phyloP scores from a whole-genome alignment of 1,139 yeast species.

The Debaryomyces nepalensis region DNA sequence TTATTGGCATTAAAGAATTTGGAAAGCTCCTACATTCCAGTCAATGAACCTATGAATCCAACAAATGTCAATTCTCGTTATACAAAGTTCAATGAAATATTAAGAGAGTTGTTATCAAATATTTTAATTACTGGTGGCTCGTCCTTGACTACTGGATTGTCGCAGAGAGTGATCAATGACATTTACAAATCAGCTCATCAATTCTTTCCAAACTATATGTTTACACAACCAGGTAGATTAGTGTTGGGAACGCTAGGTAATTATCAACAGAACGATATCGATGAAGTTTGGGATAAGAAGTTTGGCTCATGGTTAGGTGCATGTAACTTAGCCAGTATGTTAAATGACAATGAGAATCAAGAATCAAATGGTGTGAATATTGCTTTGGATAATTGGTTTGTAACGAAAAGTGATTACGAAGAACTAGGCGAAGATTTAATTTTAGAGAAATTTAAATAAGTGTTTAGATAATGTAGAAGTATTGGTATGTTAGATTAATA shows the following conservation, averaged over 20 bases:
- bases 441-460: slow-evolving; percentile 56
- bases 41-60: slow-evolving; percentile 21
- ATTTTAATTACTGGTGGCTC: slow-evolving; percentile 71
- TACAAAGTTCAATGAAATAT: slow-evolving; percentile 46
- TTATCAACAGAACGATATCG: slow-evolving; percentile 33
- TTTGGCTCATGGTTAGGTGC: slow-evolving; percentile 73
- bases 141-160: slow-evolving; percentile 62
- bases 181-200: slow-evolving; percentile 49
- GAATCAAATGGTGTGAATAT: slow-evolving; percentile 47
- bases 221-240: slow-evolving; percentile 26
- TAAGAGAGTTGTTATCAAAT: slow-evolving; percentile 54
- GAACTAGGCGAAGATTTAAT: slow-evolving; percentile 65
- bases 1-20: slow-evolving; percentile 43
- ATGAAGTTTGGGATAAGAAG: slow-evolving; percentile 56
- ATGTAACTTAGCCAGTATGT: slow-evolving; percentile 60
- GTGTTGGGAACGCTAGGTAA: slow-evolving; percentile 28
- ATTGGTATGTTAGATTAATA: slow-evolving; percentile 6
- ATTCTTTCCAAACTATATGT: slow-evolving; percentile 54
- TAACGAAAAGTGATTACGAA: slow-evolving; percentile 60
- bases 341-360: slow-evolving; percentile 44
- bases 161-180: slow-evolving; percentile 65
- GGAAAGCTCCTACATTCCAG: slow-evolving; percentile 37
- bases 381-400: slow-evolving; percentile 57
- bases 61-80: slow-evolving; percentile 31
- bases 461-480: slow-evolving; percentile 13